Evolutionary conservation across 2,329 filamentous ascomycete species (phyloP).

Genomic region (Beauveria asiatica): DNA sequence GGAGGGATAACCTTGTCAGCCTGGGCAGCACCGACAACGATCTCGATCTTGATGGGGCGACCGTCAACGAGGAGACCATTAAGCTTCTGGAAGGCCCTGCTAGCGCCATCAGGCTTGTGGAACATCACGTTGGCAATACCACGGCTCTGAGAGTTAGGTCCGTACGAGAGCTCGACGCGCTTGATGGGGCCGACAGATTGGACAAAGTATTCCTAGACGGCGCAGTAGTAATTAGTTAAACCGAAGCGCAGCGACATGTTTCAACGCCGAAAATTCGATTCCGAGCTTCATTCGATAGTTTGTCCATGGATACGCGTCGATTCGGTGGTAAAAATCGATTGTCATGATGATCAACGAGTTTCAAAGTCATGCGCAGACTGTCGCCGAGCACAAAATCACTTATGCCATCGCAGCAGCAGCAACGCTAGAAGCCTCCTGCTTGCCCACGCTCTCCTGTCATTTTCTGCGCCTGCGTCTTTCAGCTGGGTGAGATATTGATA

Average conservation of each 20-base stretch:
- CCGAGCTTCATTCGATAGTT: slow-evolving; percentile 24
- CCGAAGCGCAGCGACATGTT: slow-evolving; percentile 22
- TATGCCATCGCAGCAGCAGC: neutral
- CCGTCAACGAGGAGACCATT: slow-evolving; percentile 89
- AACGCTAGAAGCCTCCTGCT: neutral
- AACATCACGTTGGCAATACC: slow-evolving; percentile 90
- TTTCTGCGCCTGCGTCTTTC: neutral
- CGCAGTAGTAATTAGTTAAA: slow-evolving; percentile 59
- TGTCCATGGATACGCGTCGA: slow-evolving; percentile 17
- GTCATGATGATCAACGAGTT: slow-evolving; percentile 1
- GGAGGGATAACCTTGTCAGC: slow-evolving; percentile 59
- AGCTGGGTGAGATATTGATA: neutral
- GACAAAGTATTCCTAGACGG: slow-evolving; percentile 87
- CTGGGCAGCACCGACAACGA: slow-evolving; percentile 71
- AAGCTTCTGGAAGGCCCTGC: slow-evolving; percentile 72
- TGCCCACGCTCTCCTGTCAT: neutral
- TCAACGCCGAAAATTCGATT: slow-evolving; percentile 21
- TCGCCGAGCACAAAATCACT: slow-evolving; percentile 5
- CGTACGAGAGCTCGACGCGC: slow-evolving; percentile 85
- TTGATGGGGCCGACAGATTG: slow-evolving; percentile 85
- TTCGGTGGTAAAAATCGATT: neutral
- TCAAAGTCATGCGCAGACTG: neutral
- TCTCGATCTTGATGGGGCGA: slow-evolving; percentile 89
- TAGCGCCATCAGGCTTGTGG: slow-evolving; percentile 68
- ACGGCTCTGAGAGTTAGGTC: slow-evolving; percentile 82